Evolutionary conservation across 2,329 filamentous ascomycete species (phyloP).

Genomic region (Aspergillus calidoustus): DNA sequence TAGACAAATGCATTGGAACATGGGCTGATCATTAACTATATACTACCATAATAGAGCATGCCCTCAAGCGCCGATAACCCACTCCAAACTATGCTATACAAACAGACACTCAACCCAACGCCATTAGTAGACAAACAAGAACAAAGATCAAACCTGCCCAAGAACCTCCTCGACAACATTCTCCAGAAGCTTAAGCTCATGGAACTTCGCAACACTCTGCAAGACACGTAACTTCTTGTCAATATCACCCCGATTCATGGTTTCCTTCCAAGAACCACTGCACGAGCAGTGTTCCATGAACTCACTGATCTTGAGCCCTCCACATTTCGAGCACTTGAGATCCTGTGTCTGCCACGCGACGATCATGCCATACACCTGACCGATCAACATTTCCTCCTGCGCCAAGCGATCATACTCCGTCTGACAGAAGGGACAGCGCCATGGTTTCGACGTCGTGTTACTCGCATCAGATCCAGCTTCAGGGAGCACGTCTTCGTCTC

Average conservation of each 20-base stretch:
- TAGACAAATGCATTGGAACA: neutral
- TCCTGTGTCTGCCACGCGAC: conserved; percentile 89
- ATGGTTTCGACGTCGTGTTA: conserved; percentile 54
- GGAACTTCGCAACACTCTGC: conserved; percentile 74
- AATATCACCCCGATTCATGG: conserved; percentile 69
- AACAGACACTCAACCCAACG: neutral
- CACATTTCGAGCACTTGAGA: conserved; percentile 77
- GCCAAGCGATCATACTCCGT: conserved; percentile 75
- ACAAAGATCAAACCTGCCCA: conserved; percentile 42
- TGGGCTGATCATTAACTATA: neutral
- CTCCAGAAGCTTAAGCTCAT: conserved; percentile 79
- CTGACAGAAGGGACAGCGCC: conserved; percentile 78
- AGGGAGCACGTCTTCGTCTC: conserved; percentile 80
- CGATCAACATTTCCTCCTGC: conserved; percentile 83
- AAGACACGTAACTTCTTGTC: conserved; percentile 70
- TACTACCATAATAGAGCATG: neutral
- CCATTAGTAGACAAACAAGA: neutral
- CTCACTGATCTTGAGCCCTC: conserved; percentile 75
- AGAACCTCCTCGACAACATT: conserved; percentile 72
- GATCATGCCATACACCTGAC: conserved; percentile 73
- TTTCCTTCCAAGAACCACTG: conserved; percentile 81
- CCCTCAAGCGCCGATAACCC: neutral
- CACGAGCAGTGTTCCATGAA: conserved; percentile 97
- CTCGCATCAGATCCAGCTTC: conserved; percentile 41
- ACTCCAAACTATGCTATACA: neutral